Percentiles rank a stretch among this genome's conserved stretches.
Evolutionary conservation across 2,329 filamentous ascomycete species (phyloP).

Genomic region (Podosphaera fusca): DNA sequence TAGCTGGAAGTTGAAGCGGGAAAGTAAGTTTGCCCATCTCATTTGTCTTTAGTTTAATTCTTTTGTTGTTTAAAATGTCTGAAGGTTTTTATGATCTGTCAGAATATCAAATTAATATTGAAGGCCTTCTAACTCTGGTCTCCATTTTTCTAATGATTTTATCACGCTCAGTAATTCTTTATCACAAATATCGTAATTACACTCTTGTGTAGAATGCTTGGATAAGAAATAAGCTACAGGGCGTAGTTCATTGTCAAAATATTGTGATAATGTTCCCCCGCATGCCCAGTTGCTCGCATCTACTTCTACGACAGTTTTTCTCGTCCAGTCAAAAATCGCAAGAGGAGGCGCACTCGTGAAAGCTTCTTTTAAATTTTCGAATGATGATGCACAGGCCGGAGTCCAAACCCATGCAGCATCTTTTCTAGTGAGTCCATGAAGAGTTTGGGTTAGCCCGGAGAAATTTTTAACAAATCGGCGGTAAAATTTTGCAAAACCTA

Average conservation of each 20-base stretch:
- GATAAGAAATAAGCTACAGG: background rate
- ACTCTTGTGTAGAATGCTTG: background rate
- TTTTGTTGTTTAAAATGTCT: too few species aligned
- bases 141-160: background rate
- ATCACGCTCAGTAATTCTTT: background rate
- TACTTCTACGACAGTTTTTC: background rate
- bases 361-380: background rate
- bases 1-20: background rate
- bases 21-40: background rate
- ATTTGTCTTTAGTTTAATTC: background rate
- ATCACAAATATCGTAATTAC: background rate
- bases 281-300: background rate
- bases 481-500: too few species aligned
- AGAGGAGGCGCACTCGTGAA: background rate
- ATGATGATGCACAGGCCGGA: too few species aligned
- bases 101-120: background rate
- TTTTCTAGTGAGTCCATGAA: too few species aligned
- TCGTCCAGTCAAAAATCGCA: background rate
- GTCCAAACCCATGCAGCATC: too few species aligned
- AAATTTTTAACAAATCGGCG: too few species aligned
- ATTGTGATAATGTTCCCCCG: background rate
- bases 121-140: background rate
- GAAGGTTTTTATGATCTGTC: background rate
- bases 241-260: background rate
- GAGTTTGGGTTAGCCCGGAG: too few species aligned